Conservation (phyloP, 768 basidiomycete genomes). For the Rhizopogon vesiculosus region DNA sequence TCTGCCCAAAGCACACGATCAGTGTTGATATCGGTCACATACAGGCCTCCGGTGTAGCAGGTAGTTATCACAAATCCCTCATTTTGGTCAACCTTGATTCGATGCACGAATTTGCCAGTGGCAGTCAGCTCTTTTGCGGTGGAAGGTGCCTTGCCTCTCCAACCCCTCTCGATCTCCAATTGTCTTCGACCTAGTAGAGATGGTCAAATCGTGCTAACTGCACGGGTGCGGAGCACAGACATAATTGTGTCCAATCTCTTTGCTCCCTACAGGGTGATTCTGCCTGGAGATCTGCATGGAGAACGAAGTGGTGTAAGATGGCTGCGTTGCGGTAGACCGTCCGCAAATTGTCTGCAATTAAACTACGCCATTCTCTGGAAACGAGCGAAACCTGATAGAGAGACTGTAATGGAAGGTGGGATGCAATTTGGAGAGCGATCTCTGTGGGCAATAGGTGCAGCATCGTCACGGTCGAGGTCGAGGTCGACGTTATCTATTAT, state of each 20-base stretch:
- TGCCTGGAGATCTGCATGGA: conserved; percentile 26
- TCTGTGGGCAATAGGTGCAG: conserved; percentile 52
- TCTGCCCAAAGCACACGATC: conserved; percentile 54
- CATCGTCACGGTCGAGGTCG: conserved; percentile 18
- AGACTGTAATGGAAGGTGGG: conserved; percentile 43
- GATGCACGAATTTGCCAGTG: conserved; percentile 46
- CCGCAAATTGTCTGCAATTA: conserved; percentile 43
- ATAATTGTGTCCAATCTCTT: conserved; percentile 53
- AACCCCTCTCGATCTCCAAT: conserved; percentile 41
- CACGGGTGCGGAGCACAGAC: conserved; percentile 28
- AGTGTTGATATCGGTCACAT: conserved; percentile 49
- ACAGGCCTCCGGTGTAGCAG: conserved; percentile 46
- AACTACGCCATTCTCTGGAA: conserved; percentile 42
- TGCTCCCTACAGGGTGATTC: conserved; percentile 34
- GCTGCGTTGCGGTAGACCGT: conserved; percentile 59
- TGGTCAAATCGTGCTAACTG: conserved; percentile 9
- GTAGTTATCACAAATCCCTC: conserved; percentile 59
- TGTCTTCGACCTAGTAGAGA: conserved; percentile 39
- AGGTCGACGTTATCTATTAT: not conserved
- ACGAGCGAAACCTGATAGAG: conserved; percentile 32
- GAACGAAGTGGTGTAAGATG: conserved; percentile 42
- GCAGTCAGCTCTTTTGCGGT: conserved; percentile 27
- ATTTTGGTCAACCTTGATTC: conserved; percentile 72
- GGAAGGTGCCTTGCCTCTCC: conserved; percentile 50
- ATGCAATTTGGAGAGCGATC: conserved; percentile 43